These are phyloP conservation scores for Linanthus parryae DNA, from an alignment of 148 eudicot genomes.

Conservation along the genomic window DNA sequence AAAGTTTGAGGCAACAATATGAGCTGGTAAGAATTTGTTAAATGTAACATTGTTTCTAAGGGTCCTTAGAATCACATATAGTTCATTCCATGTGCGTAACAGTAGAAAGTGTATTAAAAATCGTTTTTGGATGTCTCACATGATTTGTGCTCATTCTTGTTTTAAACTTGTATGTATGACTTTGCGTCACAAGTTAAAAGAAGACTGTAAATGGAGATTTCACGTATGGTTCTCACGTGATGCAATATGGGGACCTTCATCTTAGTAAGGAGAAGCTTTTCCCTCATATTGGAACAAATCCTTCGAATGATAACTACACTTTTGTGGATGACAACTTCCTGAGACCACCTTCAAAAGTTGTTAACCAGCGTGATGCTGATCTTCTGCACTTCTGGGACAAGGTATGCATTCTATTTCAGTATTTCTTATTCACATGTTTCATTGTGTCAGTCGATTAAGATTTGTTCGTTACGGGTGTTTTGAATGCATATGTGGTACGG, in stretches of 20 bases:
- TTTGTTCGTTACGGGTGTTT: no score
- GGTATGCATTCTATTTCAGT: no score
- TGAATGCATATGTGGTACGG: no score
- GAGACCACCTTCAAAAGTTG: neutral
- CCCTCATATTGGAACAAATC: constrained; percentile 5
- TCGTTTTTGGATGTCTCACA: neutral
- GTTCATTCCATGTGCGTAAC: neutral
- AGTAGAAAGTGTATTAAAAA: neutral
- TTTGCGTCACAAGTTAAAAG: neutral
- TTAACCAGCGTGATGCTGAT: constrained; percentile 4
- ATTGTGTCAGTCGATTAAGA: no score
- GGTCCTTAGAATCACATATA: neutral
- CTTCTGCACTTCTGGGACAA: constrained; percentile 10
- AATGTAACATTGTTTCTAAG: neutral
- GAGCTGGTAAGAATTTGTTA: no score
- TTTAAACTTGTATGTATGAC: no score
- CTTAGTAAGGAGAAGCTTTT: neutral
- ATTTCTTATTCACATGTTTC: no score
- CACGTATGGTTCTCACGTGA: neutral
- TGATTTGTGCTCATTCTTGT: no score
- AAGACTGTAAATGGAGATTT: neutral
- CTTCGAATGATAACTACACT: constrained; percentile 6
- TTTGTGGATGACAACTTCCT: neutral
- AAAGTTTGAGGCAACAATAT: no score
- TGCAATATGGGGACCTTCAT: constrained; percentile 4